Conservation (phyloP, 2,329 filamentous ascomycete genomes). For the Neoarthrinium moseri region DNA sequence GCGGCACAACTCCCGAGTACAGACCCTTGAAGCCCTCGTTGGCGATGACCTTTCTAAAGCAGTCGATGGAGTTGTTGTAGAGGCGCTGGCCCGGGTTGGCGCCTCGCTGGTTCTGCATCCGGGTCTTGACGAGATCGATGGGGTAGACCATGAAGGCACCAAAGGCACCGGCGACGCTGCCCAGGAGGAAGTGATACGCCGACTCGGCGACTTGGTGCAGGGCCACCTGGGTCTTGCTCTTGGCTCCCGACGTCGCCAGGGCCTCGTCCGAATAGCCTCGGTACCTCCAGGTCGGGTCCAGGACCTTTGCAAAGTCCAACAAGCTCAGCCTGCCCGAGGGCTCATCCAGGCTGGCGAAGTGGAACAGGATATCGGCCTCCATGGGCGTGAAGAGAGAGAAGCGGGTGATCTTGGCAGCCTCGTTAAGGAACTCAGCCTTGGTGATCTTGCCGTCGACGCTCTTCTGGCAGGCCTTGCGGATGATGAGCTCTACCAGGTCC, state of each 20-base stretch:
- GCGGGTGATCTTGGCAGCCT: constrained; percentile 84
- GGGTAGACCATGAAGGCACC: constrained; percentile 99
- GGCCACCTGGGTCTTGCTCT: constrained; percentile 54
- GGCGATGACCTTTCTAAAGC: constrained; percentile 85
- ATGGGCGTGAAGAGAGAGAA: constrained; percentile 97
- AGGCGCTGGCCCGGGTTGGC: constrained; percentile 79
- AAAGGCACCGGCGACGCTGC: constrained; percentile 89
- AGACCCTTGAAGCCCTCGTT: constrained; percentile 89
- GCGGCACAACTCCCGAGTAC: constrained; percentile 92
- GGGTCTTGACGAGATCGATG: constrained; percentile 97
- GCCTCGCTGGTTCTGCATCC: constrained; percentile 94
- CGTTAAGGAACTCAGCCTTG: constrained; percentile 88
- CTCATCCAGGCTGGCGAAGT: constrained; percentile 92
- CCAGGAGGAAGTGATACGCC: constrained; percentile 85
- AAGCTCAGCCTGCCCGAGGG: constrained; percentile 82
- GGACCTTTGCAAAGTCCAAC: constrained; percentile 87
- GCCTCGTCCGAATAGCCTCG: constrained; percentile 52
- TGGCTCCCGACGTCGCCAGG: constrained; percentile 39
- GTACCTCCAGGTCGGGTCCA: constrained; percentile 88
- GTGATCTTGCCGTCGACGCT: constrained; percentile 91
- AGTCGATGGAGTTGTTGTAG: constrained; percentile 98
- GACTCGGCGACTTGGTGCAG: constrained; percentile 71
- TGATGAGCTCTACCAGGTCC: constrained; percentile 92
- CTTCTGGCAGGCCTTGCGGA: constrained; percentile 81
- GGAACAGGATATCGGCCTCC: constrained; percentile 98